Evolutionary conservation across 495 filamentous ascomycete species (phyloP), one percentile per base, ranked within the genome.

Genomic region (Melanomma pulvis-pyrius): DNA sequence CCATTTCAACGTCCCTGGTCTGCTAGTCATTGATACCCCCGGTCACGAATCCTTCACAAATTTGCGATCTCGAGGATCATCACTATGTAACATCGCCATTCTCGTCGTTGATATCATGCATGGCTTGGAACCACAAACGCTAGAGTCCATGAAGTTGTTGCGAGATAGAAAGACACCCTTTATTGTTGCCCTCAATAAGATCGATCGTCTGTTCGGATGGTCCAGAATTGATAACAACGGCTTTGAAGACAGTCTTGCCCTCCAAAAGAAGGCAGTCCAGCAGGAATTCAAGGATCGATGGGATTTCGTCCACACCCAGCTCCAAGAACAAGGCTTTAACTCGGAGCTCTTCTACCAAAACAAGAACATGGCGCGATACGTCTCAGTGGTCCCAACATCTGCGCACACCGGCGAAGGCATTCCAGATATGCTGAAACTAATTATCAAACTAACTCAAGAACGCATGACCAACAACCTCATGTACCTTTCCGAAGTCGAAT

Each of bases 21-120:
- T 99, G 34, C 80, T 99, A 67, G 87, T 99, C 68, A 99, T 99
- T 74, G 96, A 99, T 81, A 99, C 96, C 7, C 96, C 96, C 71
- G 96, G 96, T 81, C 96, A 99, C 91, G 96, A 99, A 83, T 98
- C 94, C 70, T 99, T 99, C 86, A 96, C 93, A 59, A 99, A 99
- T 80, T 77, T 99, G 63, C 90, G 96, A 61, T 97, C 92, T 61
- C 85, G 96, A 79, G 96, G 96, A 77, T 97, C 93, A 41, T 97
- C 92, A 50, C 88, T 99, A 54, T 99, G 96, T 78, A 99, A 99
- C 81, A 98, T 99, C 79, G 96, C 96, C 73, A 99, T 99, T 75
- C 81, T 99, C 63, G 96, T 99, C 24, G 93, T 99, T 68, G 96
- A 99, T 83, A 99, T 99, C 74, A 99, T 99, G 96, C 96, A 99